phyloP scores from a whole-genome alignment of 2,329 filamentous ascomycete genomes.

The Sclerotinia subarctica region DNA sequence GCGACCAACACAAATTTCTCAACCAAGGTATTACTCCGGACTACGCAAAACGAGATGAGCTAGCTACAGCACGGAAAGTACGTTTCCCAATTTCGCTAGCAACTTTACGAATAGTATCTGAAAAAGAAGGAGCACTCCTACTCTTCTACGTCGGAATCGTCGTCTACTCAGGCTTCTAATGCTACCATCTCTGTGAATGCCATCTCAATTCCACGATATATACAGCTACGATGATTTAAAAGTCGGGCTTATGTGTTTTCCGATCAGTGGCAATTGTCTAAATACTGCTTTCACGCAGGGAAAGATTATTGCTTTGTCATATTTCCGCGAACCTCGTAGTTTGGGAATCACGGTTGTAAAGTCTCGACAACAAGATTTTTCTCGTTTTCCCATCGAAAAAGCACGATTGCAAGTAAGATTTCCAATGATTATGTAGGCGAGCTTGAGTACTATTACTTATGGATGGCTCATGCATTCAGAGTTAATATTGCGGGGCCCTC shows the following conservation, averaged over 20 bases:
- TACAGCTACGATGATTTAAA: constrained; percentile 28
- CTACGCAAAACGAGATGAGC: constrained; percentile 25
- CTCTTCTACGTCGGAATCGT: constrained; percentile 47
- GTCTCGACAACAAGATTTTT: constrained; percentile 50
- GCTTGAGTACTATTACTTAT: constrained; percentile 48
- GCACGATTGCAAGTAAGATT: constrained; percentile 49
- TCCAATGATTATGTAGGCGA: constrained; percentile 50
- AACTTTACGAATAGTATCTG: constrained; percentile 43
- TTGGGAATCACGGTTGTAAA: constrained; percentile 53
- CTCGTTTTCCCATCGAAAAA: constrained; percentile 50
- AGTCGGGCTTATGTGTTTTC: constrained; percentile 35
- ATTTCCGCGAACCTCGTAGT: constrained; percentile 55
- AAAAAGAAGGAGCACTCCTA: constrained; percentile 44
- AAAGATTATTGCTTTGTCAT: constrained; percentile 58
- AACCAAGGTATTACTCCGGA: constrained; percentile 24
- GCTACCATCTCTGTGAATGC: constrained; percentile 47
- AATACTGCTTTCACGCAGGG: constrained; percentile 52
- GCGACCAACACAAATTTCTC: constrained; percentile 24
- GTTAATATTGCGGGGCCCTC: constrained; percentile 47
- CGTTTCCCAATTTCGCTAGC: constrained; percentile 42
- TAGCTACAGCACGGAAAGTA: constrained; percentile 30
- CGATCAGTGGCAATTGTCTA: constrained; percentile 47
- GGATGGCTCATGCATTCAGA: constrained; percentile 50
- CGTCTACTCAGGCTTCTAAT: constrained; percentile 54
- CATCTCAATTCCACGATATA: constrained; percentile 41